Evolutionary conservation across 1,139 yeast species (phyloP), one percentile per base, ranked within the genome.

Genomic region (Lodderomyces beijingensis): DNA sequence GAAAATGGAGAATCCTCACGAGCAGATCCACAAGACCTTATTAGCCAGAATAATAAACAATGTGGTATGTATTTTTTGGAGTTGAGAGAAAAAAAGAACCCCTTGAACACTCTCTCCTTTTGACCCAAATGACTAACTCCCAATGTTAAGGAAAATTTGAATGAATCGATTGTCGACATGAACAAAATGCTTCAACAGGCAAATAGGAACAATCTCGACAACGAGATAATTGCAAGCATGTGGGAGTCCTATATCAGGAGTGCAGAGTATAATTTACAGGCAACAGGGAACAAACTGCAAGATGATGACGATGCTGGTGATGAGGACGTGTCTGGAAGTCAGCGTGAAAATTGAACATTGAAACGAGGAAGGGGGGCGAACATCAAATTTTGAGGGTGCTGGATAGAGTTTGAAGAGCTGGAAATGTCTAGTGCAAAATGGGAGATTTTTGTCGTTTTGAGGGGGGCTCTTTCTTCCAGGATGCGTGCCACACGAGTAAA

Each of bases 1-100:
- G 9, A 34, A 20, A 16, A 82, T 85, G 94, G 91, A 85, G 59
- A 87, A 87, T 49, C 96, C 96, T 3, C 93, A 87, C 51, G 94
- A 85, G 48, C 86, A 83, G 50, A 85, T 78, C 6, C 96, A 88
- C 50, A 81, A 77, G 42, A 88, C 88, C 12, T 65, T 87, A 27
- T 66, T 85, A 38, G 74, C 87, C 16, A 75, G 96, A 42, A 84
- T 87, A 23, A 78, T 84, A 36, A 77, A 74, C 51, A 85, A 85
- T 45, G 77, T 85, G 57, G 87, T 77, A 66, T 28, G 84, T 71
- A 16, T 17, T 14, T 11, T 11, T 11, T 11, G 10, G 8, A 9
- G n/a, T 7, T 5, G 11, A 18, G n/a, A n/a, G n/a, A n/a, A n/a
- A n/a, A n/a, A n/a, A n/a, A n/a, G n/a, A n/a, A n/a, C n/a, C n/a